These are phyloP conservation scores for Candida patagonica DNA, from an alignment of 805 yeast species.

Conservation along the genomic window DNA sequence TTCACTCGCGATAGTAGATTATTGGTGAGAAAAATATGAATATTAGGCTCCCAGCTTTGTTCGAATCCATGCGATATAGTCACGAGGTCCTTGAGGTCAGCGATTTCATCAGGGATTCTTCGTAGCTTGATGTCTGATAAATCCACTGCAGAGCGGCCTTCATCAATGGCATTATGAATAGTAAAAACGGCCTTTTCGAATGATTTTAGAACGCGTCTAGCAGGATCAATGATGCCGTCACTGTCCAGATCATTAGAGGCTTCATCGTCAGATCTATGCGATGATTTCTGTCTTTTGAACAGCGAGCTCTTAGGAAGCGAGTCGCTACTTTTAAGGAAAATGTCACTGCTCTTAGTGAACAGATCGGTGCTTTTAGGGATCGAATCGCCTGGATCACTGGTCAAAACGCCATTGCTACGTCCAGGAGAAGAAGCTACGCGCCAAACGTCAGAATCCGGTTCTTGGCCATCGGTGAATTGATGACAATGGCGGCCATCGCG, in stretches of 20 bases:
- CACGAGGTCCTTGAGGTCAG: conserved; percentile 26
- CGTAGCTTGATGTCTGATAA: conserved; percentile 20
- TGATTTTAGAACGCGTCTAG: background rate
- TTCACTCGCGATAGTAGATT: conserved; percentile 24
- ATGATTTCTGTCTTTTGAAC: background rate
- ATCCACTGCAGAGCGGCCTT: conserved; percentile 12
- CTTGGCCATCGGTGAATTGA: conserved; percentile 12
- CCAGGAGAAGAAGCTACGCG: conserved; percentile 14
- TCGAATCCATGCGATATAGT: conserved; percentile 1
- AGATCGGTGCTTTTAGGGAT: background rate
- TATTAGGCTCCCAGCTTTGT: conserved; percentile 18
- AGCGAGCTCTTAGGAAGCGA: background rate
- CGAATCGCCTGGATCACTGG: conserved; percentile 4
- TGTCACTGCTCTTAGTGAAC: background rate
- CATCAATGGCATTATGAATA: conserved; percentile 14
- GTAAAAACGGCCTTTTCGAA: conserved; percentile 3
- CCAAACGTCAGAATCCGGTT: conserved; percentile 8
- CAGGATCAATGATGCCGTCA: background rate
- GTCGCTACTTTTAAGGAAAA: too few relatives aligned
- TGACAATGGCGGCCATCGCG: conserved; percentile 10
- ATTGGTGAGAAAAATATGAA: conserved; percentile 24
- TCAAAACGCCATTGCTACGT: conserved; percentile 2
- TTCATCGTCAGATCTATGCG: background rate
- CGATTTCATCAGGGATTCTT: conserved; percentile 28
- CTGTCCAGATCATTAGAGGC: background rate